Evolutionary conservation across 768 basidiomycete genomes (phyloP).

Genomic region (Tulasnella sp.): DNA sequence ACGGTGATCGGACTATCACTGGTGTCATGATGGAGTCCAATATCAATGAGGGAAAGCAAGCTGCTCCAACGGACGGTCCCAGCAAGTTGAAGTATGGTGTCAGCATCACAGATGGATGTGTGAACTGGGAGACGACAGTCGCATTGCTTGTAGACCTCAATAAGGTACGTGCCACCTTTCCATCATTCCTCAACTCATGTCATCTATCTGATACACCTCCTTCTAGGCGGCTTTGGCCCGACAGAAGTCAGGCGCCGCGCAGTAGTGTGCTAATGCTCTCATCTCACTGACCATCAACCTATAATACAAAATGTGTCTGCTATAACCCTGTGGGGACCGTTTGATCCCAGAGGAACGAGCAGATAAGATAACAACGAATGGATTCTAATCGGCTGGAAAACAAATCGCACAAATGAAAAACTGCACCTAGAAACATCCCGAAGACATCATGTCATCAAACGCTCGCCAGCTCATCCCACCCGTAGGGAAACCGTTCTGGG

Average conservation of each 20-base stretch:
- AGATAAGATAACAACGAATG: background rate
- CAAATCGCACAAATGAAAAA: background rate
- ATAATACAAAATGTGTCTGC: too few relatives aligned
- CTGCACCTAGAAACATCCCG: background rate
- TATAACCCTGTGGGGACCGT: too few relatives aligned
- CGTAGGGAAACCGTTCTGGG: background rate
- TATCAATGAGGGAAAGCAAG: constrained; percentile 83
- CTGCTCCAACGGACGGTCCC: constrained; percentile 64
- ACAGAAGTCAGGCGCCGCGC: background rate
- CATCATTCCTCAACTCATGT: background rate
- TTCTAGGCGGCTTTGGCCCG: background rate
- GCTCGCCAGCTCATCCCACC: constrained; percentile 5
- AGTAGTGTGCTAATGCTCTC: background rate
- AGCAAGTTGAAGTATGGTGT: constrained; percentile 63
- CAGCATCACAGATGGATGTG: constrained; percentile 87
- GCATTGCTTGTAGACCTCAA: constrained; percentile 65
- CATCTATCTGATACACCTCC: background rate
- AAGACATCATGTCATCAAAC: constrained; percentile 1
- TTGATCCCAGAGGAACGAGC: too few relatives aligned
- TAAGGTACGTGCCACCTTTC: constrained; percentile 29
- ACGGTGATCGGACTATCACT: constrained; percentile 59
- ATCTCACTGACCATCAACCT: too few relatives aligned
- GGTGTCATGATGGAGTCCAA: constrained; percentile 98
- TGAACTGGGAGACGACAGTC: constrained; percentile 74
- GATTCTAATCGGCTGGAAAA: background rate